A percentile compares a stretch with the other conserved stretches of the same genome.
Conservation (phyloP, 2,329 filamentous ascomycete genomes). For the Delphinella strobiligena region DNA sequence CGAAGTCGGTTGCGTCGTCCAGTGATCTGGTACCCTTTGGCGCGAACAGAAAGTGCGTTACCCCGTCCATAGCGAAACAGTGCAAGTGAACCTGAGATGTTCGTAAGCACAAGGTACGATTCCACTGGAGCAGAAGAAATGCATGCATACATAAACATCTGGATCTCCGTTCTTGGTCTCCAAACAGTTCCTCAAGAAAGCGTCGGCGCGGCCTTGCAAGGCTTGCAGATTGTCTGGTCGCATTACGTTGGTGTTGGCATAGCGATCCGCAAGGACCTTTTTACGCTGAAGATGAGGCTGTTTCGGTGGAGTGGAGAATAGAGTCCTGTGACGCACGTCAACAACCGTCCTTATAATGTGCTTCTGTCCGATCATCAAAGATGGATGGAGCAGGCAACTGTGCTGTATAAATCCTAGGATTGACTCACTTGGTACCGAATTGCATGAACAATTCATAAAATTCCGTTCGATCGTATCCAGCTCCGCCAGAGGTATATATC, state of each 20-base stretch:
- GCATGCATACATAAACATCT: conserved; percentile 10
- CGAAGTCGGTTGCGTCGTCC: conserved; percentile 3
- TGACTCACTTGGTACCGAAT: conserved; percentile 4
- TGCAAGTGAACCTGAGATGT: conserved; percentile 7
- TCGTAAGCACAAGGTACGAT: neutral
- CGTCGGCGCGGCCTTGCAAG: conserved; percentile 2
- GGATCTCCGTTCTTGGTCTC: conserved; percentile 1
- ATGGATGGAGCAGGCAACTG: too few species aligned
- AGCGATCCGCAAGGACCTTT: conserved; percentile 9
- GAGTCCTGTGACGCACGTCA: conserved; percentile 6
- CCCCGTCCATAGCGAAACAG: conserved; percentile 11
- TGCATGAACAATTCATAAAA: conserved; percentile 13
- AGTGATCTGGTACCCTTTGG: conserved; percentile 10
- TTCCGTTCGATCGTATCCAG: conserved; percentile 16
- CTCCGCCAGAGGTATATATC: conserved; percentile 17
- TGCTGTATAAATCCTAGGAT: neutral
- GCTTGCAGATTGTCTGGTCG: conserved; percentile 6
- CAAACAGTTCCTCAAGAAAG: conserved; percentile 9
- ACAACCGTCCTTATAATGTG: too few species aligned
- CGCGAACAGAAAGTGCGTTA: conserved; percentile 8
- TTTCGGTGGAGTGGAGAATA: conserved; percentile 10
- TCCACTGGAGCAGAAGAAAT: neutral
- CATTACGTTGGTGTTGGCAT: conserved; percentile 10
- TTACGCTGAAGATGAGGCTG: conserved; percentile 7
- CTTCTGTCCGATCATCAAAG: too few species aligned